These are phyloP conservation scores for Alternaria hordeiaustralica DNA, from an alignment of 2,329 filamentous ascomycete species.

Conservation along the genomic window DNA sequence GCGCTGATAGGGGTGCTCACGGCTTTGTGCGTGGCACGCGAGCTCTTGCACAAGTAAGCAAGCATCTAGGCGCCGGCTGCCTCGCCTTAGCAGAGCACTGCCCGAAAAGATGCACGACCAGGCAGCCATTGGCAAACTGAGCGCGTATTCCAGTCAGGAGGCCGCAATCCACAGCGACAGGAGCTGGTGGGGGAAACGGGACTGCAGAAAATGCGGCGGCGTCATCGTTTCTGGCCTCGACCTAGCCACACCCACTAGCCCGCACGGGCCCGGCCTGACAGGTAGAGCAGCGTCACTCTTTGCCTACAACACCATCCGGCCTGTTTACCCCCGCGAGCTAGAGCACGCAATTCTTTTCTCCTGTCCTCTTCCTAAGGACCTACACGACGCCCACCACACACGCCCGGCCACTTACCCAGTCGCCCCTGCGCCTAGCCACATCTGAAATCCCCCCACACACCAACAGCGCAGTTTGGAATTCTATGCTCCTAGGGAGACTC, in stretches of 20 bases:
- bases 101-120: neutral
- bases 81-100: slow-evolving; percentile 17
- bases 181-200: slow-evolving; percentile 15
- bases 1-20: slow-evolving; percentile 1
- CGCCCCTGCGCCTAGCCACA: slow-evolving; percentile 4
- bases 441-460: slow-evolving; percentile 35
- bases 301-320: slow-evolving; percentile 26
- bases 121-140: neutral
- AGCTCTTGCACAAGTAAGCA: slow-evolving; percentile 16
- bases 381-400: neutral
- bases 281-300: slow-evolving; percentile 18
- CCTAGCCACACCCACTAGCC: slow-evolving; percentile 15
- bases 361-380: neutral
- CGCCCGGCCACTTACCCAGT: slow-evolving; percentile 3
- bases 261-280: slow-evolving; percentile 13
- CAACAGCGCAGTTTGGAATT: slow-evolving; percentile 39
- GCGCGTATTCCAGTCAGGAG: slow-evolving; percentile 7
- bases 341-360: slow-evolving; percentile 25
- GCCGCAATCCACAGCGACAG: neutral
- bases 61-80: slow-evolving; percentile 11
- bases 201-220: slow-evolving; percentile 27
- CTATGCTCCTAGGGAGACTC: slow-evolving; percentile 37
- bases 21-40: slow-evolving; percentile 27
- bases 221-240: slow-evolving; percentile 22
- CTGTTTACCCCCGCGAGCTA: slow-evolving; percentile 26